Evolutionary conservation across 208 protist genomes (phyloP), one percentile per base, ranked within the genome.

Genomic region (Leishmania turanica): DNA sequence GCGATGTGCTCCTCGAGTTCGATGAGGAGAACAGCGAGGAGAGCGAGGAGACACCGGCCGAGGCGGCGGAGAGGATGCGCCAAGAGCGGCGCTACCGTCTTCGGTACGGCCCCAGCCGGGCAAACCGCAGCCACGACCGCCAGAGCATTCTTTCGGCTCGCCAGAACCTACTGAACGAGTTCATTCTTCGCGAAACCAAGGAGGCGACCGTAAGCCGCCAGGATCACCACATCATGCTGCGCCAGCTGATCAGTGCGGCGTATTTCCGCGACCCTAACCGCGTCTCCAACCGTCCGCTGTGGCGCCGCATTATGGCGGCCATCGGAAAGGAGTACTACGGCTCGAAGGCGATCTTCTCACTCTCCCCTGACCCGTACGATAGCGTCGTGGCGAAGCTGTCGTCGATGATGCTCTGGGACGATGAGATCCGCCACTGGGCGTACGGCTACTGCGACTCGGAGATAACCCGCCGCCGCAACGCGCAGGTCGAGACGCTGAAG

Each of bases 341-440:
- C 54, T 93, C 93, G 9, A 91, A 89, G 73, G 90, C 93, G 3
- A 93, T 96, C 56, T 91, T 96, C 64, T 91, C 86, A 64, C 84
- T 93, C 56, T 90, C 92, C 3, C 89, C 92, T n/a, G 95, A 97
- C 76, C 95, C 95, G 34, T 97, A 97, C 83, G 88, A 96, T 51
- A 85, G 86, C 73, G 91, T 96, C 53, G 75, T 97, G 37, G 84
- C 92, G 27, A 95, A 93, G 84, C 77, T 97, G 69, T 96, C 91
- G 17, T 96, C 92, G 17, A 97, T 97, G 95, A 96, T 95, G 91
- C 49, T 97, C 72, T 97, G 95, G 93, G 89, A 90, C 62, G 78
- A 88, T 31, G 81, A 85, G 49, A 66, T 88, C 51, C 90, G 95
- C 42, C 79, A 89, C 75, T 96, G 88, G 92, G 31, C 77, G 34